A percentile compares a stretch with the other conserved stretches of the same genome.
phyloP scores from a whole-genome alignment of 1,139 yeast species.

The Candida sanyaensis region DNA sequence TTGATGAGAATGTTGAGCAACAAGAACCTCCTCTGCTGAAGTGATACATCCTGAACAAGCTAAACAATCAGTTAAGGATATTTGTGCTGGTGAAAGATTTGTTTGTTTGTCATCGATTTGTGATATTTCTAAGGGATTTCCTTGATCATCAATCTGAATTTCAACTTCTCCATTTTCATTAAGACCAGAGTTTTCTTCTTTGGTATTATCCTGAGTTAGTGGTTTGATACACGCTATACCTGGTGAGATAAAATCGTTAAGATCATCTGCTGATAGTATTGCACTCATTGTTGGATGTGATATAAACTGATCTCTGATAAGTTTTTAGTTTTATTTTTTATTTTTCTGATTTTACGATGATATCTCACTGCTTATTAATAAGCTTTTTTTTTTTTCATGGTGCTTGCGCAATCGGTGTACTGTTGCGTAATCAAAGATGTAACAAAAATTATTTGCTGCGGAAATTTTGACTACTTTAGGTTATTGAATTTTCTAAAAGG shows the following conservation, averaged over 20 bases:
- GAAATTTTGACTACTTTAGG: too few species aligned
- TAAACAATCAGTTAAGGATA: conserved; percentile 86
- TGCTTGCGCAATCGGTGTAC: too few species aligned
- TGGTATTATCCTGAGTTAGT: conserved; percentile 4
- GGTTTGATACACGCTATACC: conserved; percentile 93
- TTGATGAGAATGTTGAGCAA: conserved; percentile 86
- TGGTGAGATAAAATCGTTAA: conserved; percentile 93
- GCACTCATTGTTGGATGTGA: conserved; percentile 66
- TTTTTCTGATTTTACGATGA: not conserved
- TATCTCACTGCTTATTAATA: too few species aligned
- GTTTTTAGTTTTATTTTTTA: not conserved
- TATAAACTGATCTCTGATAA: too few species aligned
- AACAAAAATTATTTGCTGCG: too few species aligned
- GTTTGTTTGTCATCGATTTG: conserved; percentile 52
- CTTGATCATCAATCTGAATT: conserved; percentile 65
- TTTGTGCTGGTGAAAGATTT: conserved; percentile 76
- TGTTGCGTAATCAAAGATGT: too few species aligned
- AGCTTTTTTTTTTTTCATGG: too few species aligned
- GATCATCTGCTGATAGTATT: conserved; percentile 79
- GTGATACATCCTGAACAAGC: conserved; percentile 99
- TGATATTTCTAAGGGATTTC: conserved; percentile 70
- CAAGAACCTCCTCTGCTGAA: conserved; percentile 90
- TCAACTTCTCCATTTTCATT: conserved; percentile 48
- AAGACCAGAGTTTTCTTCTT: conserved; percentile 19
- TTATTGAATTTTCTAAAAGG: too few species aligned